Conservation (phyloP, 352 stramenopile genomes). For the Phytophthora sansomeana region DNA sequence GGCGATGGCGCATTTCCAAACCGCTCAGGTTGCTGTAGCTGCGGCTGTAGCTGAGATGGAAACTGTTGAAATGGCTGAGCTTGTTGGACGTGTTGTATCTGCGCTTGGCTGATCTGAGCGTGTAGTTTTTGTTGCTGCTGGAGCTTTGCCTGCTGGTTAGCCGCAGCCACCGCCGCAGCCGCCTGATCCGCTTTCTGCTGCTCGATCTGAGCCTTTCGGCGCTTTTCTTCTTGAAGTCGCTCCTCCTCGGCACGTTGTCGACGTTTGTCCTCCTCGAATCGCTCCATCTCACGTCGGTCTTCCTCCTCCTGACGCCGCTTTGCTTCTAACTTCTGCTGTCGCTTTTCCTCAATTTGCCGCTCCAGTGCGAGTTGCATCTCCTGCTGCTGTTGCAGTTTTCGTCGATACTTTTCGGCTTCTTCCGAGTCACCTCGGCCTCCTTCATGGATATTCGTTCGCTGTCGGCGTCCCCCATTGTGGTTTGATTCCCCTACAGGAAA, state of each 20-base stretch:
- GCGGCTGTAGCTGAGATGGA: not conserved
- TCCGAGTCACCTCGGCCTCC: constrained; percentile 20
- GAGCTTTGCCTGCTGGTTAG: constrained; percentile 46
- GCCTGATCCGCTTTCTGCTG: constrained; percentile 47
- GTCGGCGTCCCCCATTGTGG: constrained; percentile 29
- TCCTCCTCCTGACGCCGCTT: constrained; percentile 67
- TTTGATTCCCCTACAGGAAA: constrained; percentile 9
- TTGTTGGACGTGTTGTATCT: constrained; percentile 9
- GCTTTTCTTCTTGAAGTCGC: constrained; percentile 54
- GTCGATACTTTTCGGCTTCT: constrained; percentile 26
- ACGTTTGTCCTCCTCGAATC: constrained; percentile 60
- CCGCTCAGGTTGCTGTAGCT: constrained; percentile 4
- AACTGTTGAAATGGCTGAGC: constrained; percentile 13
- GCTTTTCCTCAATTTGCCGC: constrained; percentile 71
- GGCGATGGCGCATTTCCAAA: constrained; percentile 10
- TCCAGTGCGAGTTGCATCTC: constrained; percentile 64
- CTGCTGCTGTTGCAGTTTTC: constrained; percentile 51
- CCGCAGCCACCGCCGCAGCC: constrained; percentile 35
- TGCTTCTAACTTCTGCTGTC: constrained; percentile 62
- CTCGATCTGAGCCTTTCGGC: constrained; percentile 57
- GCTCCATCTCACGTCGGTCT: constrained; percentile 59
- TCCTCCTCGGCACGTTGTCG: constrained; percentile 53
- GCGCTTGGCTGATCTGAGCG: constrained; percentile 19
- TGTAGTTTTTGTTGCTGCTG: constrained; percentile 48
- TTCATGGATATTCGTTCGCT: constrained; percentile 38